Conservation (phyloP, 192 early-diverging fungal genomes). For the Cetraspora pellucida region DNA sequence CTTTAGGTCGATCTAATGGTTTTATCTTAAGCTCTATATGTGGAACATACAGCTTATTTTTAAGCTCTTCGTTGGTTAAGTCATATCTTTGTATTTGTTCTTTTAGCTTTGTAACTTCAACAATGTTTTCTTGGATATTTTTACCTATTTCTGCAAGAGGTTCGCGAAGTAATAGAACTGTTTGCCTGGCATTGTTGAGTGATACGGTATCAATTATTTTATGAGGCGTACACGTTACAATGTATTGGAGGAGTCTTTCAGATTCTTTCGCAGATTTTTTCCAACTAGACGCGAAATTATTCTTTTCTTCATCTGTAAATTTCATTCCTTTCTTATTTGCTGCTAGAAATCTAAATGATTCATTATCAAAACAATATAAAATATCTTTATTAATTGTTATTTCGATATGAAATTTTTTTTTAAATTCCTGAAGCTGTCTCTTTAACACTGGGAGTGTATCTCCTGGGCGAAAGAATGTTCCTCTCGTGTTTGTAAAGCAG, state of each 20-base stretch:
- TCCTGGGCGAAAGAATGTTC: conserved; percentile 37
- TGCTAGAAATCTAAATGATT: conserved; percentile 38
- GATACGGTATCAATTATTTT: conserved; percentile 37
- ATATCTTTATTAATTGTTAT: conserved; percentile 26
- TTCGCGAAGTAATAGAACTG: conserved; percentile 25
- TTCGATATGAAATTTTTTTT: conserved; percentile 8
- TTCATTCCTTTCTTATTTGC: conserved; percentile 32
- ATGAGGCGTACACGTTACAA: conserved; percentile 32
- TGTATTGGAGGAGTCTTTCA: conserved; percentile 27
- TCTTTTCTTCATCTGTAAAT: conserved; percentile 7
- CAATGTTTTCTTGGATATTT: conserved; percentile 33
- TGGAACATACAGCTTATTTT: conserved; percentile 22
- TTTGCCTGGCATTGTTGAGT: conserved; percentile 34
- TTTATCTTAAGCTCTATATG: conserved; percentile 32
- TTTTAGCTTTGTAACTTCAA: conserved; percentile 18
- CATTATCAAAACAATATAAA: conserved; percentile 41
- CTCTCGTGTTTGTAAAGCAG: conserved; percentile 36
- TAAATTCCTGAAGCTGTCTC: conserved; percentile 28
- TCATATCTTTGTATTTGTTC: conserved; percentile 29
- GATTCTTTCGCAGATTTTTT: conserved; percentile 35
- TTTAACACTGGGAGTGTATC: conserved; percentile 27
- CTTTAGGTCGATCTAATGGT: conserved; percentile 28
- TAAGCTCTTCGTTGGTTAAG: conserved; percentile 31
- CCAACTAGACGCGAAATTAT: conserved; percentile 37
- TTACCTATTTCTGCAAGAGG: conserved; percentile 35